A percentile compares a stretch with the other conserved stretches of the same genome.
Evolutionary conservation across 2,329 filamentous ascomycete species (phyloP).

Genomic region (Dactylellina parvicollis): DNA sequence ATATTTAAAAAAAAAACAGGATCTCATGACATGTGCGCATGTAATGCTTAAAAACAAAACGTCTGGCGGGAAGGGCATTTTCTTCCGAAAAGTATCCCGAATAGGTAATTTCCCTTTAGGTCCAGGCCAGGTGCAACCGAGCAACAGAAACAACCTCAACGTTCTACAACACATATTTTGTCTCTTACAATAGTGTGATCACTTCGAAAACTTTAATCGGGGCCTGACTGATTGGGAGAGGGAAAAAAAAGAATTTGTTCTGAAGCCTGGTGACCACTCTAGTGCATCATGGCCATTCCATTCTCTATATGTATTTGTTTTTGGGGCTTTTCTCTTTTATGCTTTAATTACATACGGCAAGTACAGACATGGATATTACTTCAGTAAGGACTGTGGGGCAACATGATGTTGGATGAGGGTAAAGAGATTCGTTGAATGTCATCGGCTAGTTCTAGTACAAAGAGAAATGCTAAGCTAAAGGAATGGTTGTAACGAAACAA

Average conservation of each 20-base stretch:
- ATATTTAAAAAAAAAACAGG: not conserved
- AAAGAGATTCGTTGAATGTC: not conserved
- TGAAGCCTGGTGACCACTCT: not conserved
- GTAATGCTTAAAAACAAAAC: too few relatives aligned
- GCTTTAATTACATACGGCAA: conserved; percentile 17
- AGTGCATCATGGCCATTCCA: not conserved
- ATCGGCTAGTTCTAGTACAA: not conserved
- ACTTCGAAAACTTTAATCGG: not conserved
- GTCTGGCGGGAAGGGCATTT: not conserved
- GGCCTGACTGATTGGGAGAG: not conserved
- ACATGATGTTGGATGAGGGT: conserved; percentile 12
- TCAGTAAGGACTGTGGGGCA: conserved; percentile 20
- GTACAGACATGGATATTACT: conserved; percentile 11
- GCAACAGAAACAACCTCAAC: not conserved
- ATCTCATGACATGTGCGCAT: not conserved
- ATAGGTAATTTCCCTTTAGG: conserved; percentile 24
- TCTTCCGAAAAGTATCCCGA: conserved; percentile 12
- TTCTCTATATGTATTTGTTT: not conserved
- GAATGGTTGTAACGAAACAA: not conserved
- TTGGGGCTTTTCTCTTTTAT: not conserved
- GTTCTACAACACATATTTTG: conserved; percentile 23
- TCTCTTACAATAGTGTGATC: not conserved
- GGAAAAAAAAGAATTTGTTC: not conserved
- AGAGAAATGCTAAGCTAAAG: conserved; percentile 5
- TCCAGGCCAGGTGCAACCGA: conserved; percentile 13